phyloP scores from a whole-genome alignment of 345 rosid genomes.

The Eucalyptus erythrocorys region DNA sequence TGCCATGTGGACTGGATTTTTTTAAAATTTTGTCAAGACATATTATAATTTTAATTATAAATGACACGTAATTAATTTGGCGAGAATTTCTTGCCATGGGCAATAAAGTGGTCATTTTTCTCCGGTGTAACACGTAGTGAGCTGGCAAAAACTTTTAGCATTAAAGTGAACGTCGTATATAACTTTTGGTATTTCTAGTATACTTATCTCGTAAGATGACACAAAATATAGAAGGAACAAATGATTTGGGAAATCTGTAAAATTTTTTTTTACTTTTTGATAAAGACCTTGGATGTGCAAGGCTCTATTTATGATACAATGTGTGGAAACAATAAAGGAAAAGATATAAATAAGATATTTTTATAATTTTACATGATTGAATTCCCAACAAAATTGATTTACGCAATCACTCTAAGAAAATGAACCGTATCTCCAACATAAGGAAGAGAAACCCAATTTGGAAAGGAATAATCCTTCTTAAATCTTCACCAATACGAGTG shows the following conservation, averaged over 20 bases:
- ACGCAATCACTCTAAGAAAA: background rate
- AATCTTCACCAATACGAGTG: background rate
- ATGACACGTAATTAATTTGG: too few relatives aligned
- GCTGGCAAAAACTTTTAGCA: too few relatives aligned
- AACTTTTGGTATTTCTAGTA: too few relatives aligned
- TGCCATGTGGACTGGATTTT: too few relatives aligned
- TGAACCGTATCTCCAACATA: background rate
- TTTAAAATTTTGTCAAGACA: too few relatives aligned
- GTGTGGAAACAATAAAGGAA: background rate
- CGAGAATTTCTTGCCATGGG: rapidly evolving
- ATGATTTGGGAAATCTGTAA: background rate
- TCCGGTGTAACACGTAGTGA: rapidly evolving
- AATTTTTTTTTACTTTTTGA: background rate
- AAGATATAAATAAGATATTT: too few relatives aligned
- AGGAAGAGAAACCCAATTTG: background rate
- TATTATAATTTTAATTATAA: too few relatives aligned
- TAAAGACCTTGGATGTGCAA: background rate
- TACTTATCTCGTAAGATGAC: background rate
- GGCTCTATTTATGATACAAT: background rate
- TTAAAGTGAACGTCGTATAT: rapidly evolving
- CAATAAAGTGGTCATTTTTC: too few relatives aligned
- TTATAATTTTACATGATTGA: too few relatives aligned
- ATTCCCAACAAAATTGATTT: too few relatives aligned
- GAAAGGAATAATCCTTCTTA: background rate
- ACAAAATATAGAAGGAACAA: background rate